phyloP scores from a whole-genome alignment of 2,329 filamentous ascomycete genomes.

The Coniella vitis region DNA sequence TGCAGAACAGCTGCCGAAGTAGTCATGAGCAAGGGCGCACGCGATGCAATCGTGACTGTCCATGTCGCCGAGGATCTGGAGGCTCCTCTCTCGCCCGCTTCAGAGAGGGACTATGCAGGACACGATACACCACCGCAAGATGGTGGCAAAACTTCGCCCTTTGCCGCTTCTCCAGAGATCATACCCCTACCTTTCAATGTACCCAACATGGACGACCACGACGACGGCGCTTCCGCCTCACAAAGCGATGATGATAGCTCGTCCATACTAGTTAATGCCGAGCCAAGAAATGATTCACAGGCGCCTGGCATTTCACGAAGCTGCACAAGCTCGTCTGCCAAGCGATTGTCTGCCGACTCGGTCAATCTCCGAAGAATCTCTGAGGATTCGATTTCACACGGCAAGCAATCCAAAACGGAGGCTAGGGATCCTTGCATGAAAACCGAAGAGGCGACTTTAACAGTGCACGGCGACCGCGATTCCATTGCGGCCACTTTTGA shows the following conservation, averaged over 20 bases:
- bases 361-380: conserved; percentile 38
- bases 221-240: conserved; percentile 25
- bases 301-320: conserved; percentile 18
- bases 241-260: conserved; percentile 44
- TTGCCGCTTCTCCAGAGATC: conserved; percentile 44
- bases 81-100: conserved; percentile 19
- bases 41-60: conserved; percentile 44
- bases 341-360: conserved; percentile 43
- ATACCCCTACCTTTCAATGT: conserved; percentile 61
- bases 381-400: conserved; percentile 21
- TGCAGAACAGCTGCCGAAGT: conserved; percentile 33
- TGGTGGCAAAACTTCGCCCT: conserved; percentile 23
- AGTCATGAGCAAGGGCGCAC: conserved; percentile 32
- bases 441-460: conserved; percentile 36
- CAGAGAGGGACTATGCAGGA: conserved; percentile 24
- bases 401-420: conserved; percentile 19
- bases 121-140: conserved; percentile 20
- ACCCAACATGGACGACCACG: conserved; percentile 30
- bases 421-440: conserved; percentile 27
- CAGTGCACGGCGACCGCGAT: conserved; percentile 35
- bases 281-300: conserved; percentile 44
- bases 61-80: conserved; percentile 34
- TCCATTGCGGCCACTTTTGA: conserved; percentile 56
- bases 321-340: conserved; percentile 35
- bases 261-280: conserved; percentile 64